Evolutionary conservation across 345 rosid species (phyloP), one percentile per base, ranked within the genome.

Genomic region (Eutrema yunnanense): DNA sequence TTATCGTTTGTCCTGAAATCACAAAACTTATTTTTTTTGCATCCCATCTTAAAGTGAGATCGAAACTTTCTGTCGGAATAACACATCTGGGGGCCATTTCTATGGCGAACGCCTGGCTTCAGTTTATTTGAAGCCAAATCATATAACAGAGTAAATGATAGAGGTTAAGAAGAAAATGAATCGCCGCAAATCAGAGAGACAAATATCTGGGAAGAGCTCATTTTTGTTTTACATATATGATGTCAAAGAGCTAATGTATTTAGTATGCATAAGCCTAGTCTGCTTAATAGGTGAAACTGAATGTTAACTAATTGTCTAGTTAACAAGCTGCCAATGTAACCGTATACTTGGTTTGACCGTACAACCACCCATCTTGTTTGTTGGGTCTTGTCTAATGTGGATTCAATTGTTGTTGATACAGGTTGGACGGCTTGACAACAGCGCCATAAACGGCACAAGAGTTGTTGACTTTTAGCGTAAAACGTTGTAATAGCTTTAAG

Each of bases 401-500:
- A 40, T 55, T 33, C 6, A 16, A 3, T 65, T 54, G 64, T 36
- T 61, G 68, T 65, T 60, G 8, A 42, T 10, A 67, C 84, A 95
- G 75, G 96, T 95, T n/a, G 99, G 99, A 54, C 85, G 98, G 77
- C 98, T 95, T 34, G 97, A 95, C 72, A 95, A 95, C 36, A 92
- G 96, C 62, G 58, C 55, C 47, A 5, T 64, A 65, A 56, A 11
- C 19, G 38, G 36, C 43, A 29, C 36, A 56, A 54, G n/a, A 46
- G n/a, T 54, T 22, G 13, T 43, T 10, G 47, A 10, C 14, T 19
- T 22, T 13, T 5, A 65, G 40, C 29, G 12, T 60, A 59, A 30
- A 57, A 67, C 12, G 2, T 40, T 9, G 67, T 46, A 47, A 55
- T 9, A 58, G 72, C 53, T 51, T 59, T 51, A 51, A 67, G 61